Conservation (phyloP, 2,329 filamentous ascomycete genomes). For the Hymenoscyphus linearis region DNA sequence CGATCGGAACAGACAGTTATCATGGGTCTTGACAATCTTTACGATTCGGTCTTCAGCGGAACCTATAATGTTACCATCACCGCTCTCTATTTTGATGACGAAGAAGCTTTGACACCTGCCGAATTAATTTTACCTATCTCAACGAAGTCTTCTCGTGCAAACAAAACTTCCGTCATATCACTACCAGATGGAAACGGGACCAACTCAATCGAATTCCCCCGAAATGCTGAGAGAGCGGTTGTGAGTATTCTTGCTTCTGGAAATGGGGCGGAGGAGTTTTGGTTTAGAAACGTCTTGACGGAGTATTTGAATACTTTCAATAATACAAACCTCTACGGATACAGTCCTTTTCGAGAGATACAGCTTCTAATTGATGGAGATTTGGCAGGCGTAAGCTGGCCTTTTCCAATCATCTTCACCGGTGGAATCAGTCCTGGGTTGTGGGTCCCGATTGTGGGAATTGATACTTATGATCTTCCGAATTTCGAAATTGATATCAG, state of each 20-base stretch:
- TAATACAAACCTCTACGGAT: conserved; percentile 54
- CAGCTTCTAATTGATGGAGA: conserved; percentile 69
- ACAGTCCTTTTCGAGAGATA: conserved; percentile 72
- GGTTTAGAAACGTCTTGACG: conserved; percentile 73
- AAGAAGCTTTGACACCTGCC: conserved; percentile 43
- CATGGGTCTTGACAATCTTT: conserved; percentile 72
- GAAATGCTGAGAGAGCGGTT: conserved; percentile 62
- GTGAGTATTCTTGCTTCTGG: conserved; percentile 72
- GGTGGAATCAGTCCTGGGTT: conserved; percentile 72
- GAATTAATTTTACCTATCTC: conserved; percentile 66
- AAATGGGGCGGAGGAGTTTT: conserved; percentile 74
- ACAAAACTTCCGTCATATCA: conserved; percentile 60
- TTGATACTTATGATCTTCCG: conserved; percentile 71
- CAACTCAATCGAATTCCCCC: conserved; percentile 55
- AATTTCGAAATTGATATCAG: conserved; percentile 81
- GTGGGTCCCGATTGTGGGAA: conserved; percentile 72
- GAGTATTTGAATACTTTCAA: conserved; percentile 56
- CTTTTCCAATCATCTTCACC: conserved; percentile 77
- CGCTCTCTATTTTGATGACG: conserved; percentile 60
- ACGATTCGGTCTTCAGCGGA: conserved; percentile 67
- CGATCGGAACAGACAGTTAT: conserved; percentile 65
- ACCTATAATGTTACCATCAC: conserved; percentile 69
- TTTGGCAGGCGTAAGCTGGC: conserved; percentile 72
- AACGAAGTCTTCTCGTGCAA: conserved; percentile 42
- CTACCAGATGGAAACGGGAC: conserved; percentile 59